These are phyloP conservation scores for Luvunga scandens DNA, from an alignment of 345 rosid genomes.

Conservation along the genomic window DNA sequence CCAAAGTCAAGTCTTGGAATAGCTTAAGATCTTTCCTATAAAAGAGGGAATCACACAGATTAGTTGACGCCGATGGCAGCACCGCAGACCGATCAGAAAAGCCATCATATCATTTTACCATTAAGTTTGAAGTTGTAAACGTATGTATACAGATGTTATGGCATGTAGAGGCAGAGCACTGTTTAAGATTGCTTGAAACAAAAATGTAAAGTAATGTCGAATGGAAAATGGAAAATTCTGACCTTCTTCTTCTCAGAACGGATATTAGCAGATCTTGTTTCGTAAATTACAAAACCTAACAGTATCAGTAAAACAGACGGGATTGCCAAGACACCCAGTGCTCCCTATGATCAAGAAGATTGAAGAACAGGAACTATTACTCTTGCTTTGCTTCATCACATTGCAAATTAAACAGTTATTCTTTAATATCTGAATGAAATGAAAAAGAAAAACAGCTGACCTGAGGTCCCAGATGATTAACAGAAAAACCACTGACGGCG, in stretches of 20 bases:
- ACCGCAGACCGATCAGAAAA: no score
- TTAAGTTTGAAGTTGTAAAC: neutral
- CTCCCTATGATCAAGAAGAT: conserved; percentile 34
- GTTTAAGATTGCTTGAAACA: neutral
- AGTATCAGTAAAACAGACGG: conserved; percentile 47
- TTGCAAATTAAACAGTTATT: neutral
- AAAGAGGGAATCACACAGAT: neutral
- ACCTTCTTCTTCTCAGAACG: conserved; percentile 49
- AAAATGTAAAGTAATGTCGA: neutral
- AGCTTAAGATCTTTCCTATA: neutral
- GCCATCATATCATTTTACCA: neutral
- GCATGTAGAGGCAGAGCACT: no score
- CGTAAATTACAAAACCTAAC: conserved; percentile 67
- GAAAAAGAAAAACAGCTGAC: conserved; percentile 14
- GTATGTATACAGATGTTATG: neutral
- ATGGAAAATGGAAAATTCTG: conserved; percentile 8
- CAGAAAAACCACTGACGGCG: conserved; percentile 70
- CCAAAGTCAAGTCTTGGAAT: neutral
- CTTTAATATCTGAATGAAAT: neutral
- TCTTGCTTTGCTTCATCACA: neutral
- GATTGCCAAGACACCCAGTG: conserved; percentile 62
- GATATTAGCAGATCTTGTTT: conserved; percentile 33
- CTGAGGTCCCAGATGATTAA: conserved; percentile 75
- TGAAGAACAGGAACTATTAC: neutral
- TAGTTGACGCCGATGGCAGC: neutral